Evolutionary conservation across 805 yeast genomes (phyloP).

Genomic region (Candida sithepensis): DNA sequence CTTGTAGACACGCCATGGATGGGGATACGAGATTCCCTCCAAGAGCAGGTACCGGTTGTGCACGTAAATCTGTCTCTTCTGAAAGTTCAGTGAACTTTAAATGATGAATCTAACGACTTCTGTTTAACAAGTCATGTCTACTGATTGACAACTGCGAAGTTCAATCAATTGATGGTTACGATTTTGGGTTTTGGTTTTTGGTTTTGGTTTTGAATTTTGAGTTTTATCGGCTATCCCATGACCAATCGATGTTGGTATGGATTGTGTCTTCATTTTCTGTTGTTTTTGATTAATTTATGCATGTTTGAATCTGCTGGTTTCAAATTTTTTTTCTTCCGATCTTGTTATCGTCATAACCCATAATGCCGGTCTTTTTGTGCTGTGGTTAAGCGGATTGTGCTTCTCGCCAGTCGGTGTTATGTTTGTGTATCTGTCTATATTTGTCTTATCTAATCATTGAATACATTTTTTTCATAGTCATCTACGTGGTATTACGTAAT

Average conservation of each 20-base stretch:
- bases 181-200: not conserved
- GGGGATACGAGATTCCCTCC: constrained; percentile 50
- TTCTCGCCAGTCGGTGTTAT: not conserved
- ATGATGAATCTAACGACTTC: not conserved
- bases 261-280: too few species aligned
- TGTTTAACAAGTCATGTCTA: not conserved
- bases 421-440: not conserved
- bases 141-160: not conserved
- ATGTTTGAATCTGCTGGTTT: too few species aligned
- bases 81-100: constrained; percentile 12
- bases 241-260: too few species aligned
- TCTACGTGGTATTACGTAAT: not conserved
- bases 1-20: constrained; percentile 45
- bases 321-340: not conserved
- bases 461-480: too few species aligned
- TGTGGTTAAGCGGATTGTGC: not conserved
- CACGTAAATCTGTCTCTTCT: constrained; percentile 33
- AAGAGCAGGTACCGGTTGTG: constrained; percentile 59
- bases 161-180: too few species aligned
- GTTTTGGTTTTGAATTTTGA: not conserved
- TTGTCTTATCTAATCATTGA: not conserved
- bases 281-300: too few species aligned
- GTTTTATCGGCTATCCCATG: too few species aligned
- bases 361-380: not conserved
- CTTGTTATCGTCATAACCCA: not conserved